Evolutionary conservation across 2,329 filamentous ascomycete genomes (phyloP).

Genomic region (Chaetomium sp.): DNA sequence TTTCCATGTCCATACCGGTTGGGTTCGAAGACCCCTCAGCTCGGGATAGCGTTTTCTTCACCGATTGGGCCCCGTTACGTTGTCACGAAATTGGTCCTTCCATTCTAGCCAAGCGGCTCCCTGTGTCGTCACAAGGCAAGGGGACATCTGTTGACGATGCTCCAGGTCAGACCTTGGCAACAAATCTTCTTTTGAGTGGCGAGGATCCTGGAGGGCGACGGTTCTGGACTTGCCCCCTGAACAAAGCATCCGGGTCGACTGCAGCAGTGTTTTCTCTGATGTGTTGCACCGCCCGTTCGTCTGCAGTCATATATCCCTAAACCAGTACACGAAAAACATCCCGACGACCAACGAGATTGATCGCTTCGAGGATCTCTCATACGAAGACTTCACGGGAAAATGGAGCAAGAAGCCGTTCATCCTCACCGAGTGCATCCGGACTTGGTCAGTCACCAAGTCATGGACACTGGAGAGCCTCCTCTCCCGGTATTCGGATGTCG

Average conservation of each 20-base stretch:
- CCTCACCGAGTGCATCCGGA: conserved; percentile 75
- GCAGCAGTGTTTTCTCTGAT: conserved; percentile 83
- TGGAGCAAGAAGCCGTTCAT: conserved; percentile 88
- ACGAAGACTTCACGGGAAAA: conserved; percentile 69
- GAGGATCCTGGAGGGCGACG: conserved; percentile 82
- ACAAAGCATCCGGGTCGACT: conserved; percentile 64
- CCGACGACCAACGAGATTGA: conserved; percentile 72
- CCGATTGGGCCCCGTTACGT: not conserved
- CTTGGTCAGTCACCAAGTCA: conserved; percentile 74
- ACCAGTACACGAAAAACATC: conserved; percentile 69
- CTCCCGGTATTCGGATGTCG: conserved; percentile 62
- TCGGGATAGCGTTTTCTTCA: not conserved
- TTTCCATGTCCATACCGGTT: not conserved
- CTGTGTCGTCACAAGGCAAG: too few relatives aligned
- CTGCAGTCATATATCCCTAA: conserved; percentile 74
- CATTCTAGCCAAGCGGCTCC: conserved; percentile 1
- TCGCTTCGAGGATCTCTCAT: conserved; percentile 67
- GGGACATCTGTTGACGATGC: conserved; percentile 29
- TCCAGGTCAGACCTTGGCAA: conserved; percentile 39
- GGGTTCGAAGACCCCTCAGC: not conserved
- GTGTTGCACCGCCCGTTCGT: conserved; percentile 86
- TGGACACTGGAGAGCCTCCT: conserved; percentile 75
- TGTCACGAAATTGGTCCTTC: not conserved
- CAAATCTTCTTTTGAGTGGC: conserved; percentile 63
- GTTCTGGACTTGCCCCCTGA: conserved; percentile 60